Evolutionary conservation across 257 asterid species (phyloP).

Genomic region (Echites panduratus): DNA sequence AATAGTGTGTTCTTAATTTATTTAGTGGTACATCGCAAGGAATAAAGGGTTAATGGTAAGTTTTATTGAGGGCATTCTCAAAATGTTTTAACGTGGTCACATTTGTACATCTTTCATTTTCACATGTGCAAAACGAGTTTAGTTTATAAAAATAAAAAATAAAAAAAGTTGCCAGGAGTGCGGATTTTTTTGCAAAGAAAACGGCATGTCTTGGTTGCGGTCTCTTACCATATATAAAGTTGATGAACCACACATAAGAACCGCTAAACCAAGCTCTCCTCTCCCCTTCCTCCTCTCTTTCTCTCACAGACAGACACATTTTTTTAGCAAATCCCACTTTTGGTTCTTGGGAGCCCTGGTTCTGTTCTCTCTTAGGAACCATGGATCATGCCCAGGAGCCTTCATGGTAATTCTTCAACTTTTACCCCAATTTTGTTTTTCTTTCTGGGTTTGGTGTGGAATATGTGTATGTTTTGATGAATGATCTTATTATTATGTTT

Average conservation of each 20-base stretch:
- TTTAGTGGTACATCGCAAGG: too few species aligned
- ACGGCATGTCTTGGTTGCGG: not conserved
- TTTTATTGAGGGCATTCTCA: not conserved
- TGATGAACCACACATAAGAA: slow-evolving; percentile 13
- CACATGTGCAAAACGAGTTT: slow-evolving; percentile 22
- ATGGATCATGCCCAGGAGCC: slow-evolving; percentile 45
- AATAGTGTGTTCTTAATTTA: too few species aligned
- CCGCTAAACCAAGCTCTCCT: slow-evolving; percentile 30
- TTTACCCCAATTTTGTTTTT: not conserved
- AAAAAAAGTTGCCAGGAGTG: not conserved
- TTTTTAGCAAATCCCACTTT: slow-evolving; percentile 23
- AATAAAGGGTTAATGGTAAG: too few species aligned
- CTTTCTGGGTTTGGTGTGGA: not conserved
- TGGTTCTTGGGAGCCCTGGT: slow-evolving; percentile 47
- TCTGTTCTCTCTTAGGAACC: slow-evolving; percentile 46
- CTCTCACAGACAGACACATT: slow-evolving; percentile 6
- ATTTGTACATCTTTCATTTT: slow-evolving; percentile 3
- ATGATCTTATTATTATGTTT: not conserved
- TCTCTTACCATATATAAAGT: not conserved
- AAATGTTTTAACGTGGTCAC: slow-evolving; percentile 1
- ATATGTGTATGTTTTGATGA: not conserved
- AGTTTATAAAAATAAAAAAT: too few species aligned
- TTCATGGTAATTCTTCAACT: slow-evolving; percentile 16
- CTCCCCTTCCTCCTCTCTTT: slow-evolving; percentile 17
- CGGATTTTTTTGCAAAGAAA: slow-evolving; percentile 23